A percentile compares a stretch with the other conserved stretches of the same genome.
These are phyloP conservation scores for Adiantum capillusveneris DNA, from an alignment of 75 land plant species.

Conservation along the genomic window DNA sequence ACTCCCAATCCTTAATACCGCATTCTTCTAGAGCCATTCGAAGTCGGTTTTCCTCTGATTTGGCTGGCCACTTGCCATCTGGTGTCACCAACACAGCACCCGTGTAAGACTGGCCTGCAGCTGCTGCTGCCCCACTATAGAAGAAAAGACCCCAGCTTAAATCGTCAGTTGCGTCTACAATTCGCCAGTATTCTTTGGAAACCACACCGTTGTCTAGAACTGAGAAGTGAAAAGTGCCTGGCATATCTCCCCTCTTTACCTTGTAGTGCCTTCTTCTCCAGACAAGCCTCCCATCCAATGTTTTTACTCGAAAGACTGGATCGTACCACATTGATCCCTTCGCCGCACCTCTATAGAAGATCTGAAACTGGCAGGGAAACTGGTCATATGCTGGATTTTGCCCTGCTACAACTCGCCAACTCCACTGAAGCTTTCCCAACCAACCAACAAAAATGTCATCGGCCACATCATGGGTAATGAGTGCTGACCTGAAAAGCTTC, in stretches of 20 bases:
- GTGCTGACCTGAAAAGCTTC: slow-evolving; percentile 45
- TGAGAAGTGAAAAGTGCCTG: slow-evolving; percentile 84
- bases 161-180: slow-evolving; percentile 76
- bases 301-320: slow-evolving; percentile 82
- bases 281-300: slow-evolving; percentile 60
- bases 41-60: slow-evolving; percentile 33
- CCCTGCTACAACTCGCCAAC: slow-evolving; percentile 93
- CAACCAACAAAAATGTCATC: slow-evolving; percentile 95
- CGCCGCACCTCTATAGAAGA: slow-evolving; percentile 85
- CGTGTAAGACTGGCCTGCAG: slow-evolving; percentile 88
- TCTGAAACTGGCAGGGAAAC: slow-evolving; percentile 87
- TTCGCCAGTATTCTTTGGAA: slow-evolving; percentile 93
- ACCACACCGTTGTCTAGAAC: slow-evolving; percentile 94
- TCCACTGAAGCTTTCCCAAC: slow-evolving; percentile 75
- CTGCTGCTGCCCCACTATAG: slow-evolving; percentile 82
- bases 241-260: slow-evolving; percentile 51
- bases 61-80: slow-evolving; percentile 70
- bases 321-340: slow-evolving; percentile 91
- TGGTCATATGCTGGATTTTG: slow-evolving; percentile 98
- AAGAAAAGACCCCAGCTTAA: slow-evolving; percentile 87
- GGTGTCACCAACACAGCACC: slow-evolving; percentile 90
- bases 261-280: slow-evolving; percentile 85
- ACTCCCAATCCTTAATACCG: slow-evolving; percentile 87
- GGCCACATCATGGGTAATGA: slow-evolving; percentile 59
- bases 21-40: slow-evolving; percentile 67